phyloP scores from a whole-genome alignment of 139 green algal species.

The Volvox reticuliferus region DNA sequence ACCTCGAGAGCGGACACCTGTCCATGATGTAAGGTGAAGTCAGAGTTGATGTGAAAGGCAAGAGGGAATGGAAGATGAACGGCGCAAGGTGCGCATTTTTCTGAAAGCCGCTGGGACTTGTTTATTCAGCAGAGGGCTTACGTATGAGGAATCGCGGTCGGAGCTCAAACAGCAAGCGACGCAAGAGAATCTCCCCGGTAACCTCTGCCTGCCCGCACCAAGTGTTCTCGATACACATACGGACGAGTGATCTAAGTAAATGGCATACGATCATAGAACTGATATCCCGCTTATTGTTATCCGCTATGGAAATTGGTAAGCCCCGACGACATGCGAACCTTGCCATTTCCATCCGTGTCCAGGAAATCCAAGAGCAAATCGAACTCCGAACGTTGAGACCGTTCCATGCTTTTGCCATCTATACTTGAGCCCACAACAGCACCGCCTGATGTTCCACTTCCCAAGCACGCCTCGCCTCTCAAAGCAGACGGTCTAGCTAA shows the following conservation, averaged over 20 bases:
- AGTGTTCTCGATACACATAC: no score
- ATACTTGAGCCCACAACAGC: background rate
- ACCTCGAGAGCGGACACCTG: slow-evolving; percentile 24
- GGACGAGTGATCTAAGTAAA: no score
- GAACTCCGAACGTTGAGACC: slow-evolving; percentile 13
- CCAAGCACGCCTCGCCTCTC: background rate
- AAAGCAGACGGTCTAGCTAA: background rate
- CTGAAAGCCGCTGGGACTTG: background rate
- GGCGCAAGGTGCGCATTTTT: background rate
- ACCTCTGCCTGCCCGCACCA: no score
- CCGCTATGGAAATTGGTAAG: no score
- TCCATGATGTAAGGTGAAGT: background rate
- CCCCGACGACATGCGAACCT: background rate
- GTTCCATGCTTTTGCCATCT: background rate
- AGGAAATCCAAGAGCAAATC: slow-evolving; percentile 2
- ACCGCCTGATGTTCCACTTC: background rate
- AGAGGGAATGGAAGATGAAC: background rate
- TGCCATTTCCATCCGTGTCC: slow-evolving; percentile 28
- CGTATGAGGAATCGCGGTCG: no score
- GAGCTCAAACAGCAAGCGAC: background rate
- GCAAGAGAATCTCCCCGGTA: no score
- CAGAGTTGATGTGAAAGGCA: background rate
- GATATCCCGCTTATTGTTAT: no score
- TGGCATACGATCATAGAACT: no score
- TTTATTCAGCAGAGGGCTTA: background rate